Base-by-base conservation (phyloP, 2,329 filamentous ascomycete species). In the Scedosporium apiospermum region DNA sequence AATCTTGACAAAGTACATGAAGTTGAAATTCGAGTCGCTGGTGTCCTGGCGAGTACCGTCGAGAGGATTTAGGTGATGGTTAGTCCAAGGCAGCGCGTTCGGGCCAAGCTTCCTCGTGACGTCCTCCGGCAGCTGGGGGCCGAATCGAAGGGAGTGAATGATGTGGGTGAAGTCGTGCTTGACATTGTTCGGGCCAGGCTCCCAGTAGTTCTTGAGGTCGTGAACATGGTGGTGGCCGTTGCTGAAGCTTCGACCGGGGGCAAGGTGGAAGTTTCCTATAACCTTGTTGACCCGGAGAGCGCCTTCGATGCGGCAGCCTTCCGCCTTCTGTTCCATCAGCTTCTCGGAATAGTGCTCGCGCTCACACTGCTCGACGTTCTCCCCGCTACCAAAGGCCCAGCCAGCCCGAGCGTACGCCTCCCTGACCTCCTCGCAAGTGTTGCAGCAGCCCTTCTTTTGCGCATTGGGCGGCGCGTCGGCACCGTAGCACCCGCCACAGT, bases 1-100 rank as follows among this genome's bases (percentile, higher is more conserved):
- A 63, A 99, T 95, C 81, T 99, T 99, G 76, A 99, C 83, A 76
- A 99, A 99, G 80, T 99, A 99, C 91, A 98, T 96, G 76, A 88
- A 99, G 80, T 97, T 99, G 81, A 83, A 97, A 66, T 89, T 89
- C 68, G 91, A 85, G 70, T 97, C 92, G 42, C 83, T 79, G 2
- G 91, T 96, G 61, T 81, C 77, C 79, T 98, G 92, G 66, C 83
- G 78, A 3, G 88, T 90, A 61, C 83, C 82, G 71, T 99, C 96
- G 4, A 99, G 85, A 4, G 95, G 95, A 75, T 98, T 97, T 68
- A 91, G 76, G 75, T 98, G 92, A 76, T 96, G 90, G 75, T 91
- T 93, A 10, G 89, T 91, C 91, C 91, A 96, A 64, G 79, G 82
- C 71, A 77, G 79, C 9, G 75, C 73, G 68, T 73, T 71, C 62